These are phyloP conservation scores for Phlebiopsis gigantea DNA, from an alignment of 768 basidiomycete species.

Conservation along the genomic window DNA sequence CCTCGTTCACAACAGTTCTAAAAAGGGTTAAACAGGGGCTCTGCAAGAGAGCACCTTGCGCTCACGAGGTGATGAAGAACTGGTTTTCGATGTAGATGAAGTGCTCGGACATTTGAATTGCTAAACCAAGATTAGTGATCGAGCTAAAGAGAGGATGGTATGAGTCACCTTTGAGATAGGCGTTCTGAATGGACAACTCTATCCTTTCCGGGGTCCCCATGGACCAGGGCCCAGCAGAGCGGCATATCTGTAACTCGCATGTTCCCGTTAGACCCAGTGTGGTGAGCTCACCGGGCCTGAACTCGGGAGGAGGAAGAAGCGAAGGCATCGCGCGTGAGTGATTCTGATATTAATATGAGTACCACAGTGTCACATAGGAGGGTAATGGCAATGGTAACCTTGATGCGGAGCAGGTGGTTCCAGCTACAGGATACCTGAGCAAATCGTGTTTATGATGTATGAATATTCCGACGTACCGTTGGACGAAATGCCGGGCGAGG, in stretches of 20 bases:
- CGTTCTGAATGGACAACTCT: slow-evolving; percentile 93
- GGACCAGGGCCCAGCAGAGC: slow-evolving; percentile 95
- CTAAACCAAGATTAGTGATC: slow-evolving; percentile 30
- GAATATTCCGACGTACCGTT: slow-evolving; percentile 48
- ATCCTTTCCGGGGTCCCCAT: slow-evolving; percentile 80
- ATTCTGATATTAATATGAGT: slow-evolving; percentile 48
- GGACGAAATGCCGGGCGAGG: slow-evolving; percentile 89
- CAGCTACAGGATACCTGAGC: slow-evolving; percentile 48
- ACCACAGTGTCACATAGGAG: not conserved
- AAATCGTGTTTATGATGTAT: not conserved
- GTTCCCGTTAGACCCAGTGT: slow-evolving; percentile 87
- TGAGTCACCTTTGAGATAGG: slow-evolving; percentile 77
- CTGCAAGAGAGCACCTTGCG: not conserved
- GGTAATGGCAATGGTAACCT: slow-evolving; percentile 43
- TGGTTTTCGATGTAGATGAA: slow-evolving; percentile 99
- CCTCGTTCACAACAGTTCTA: slow-evolving; percentile 80
- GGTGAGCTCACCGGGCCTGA: slow-evolving; percentile 72
- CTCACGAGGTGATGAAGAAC: slow-evolving; percentile 87
- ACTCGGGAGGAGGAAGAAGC: slow-evolving; percentile 90
- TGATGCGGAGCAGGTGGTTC: slow-evolving; percentile 91
- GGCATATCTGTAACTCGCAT: slow-evolving; percentile 94
- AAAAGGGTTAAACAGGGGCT: too few species aligned
- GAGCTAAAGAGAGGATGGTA: not conserved
- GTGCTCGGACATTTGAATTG: slow-evolving; percentile 90
- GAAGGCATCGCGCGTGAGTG: slow-evolving; percentile 92